A percentile compares a stretch with the other conserved stretches of the same genome.
phyloP scores from a whole-genome alignment of 2,329 filamentous ascomycete species.

The Talaromyces verruculosus region DNA sequence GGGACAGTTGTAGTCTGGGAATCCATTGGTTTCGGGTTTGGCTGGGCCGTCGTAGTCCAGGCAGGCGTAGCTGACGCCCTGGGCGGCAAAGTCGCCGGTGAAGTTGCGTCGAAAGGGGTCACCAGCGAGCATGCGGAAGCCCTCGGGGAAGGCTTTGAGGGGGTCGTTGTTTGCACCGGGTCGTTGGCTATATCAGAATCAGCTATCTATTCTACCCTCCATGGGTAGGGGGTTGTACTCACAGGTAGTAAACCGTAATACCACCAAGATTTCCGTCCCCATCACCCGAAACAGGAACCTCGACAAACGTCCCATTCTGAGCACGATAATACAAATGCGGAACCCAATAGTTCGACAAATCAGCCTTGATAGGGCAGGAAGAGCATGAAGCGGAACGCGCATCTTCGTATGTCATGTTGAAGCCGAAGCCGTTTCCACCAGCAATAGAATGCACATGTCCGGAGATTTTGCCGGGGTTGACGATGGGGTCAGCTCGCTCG shows the following conservation, averaged over 20 bases:
- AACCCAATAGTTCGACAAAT: slow-evolving; percentile 85
- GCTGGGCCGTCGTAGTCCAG: slow-evolving; percentile 69
- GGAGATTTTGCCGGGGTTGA: slow-evolving; percentile 60
- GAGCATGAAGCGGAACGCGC: slow-evolving; percentile 70
- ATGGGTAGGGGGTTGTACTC: slow-evolving; percentile 2
- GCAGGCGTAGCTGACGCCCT: slow-evolving; percentile 93
- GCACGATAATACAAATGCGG: slow-evolving; percentile 77
- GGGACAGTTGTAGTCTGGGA: slow-evolving; percentile 54
- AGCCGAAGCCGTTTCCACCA: slow-evolving; percentile 69
- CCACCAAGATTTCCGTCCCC: slow-evolving; percentile 65
- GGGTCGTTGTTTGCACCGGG: slow-evolving; percentile 58
- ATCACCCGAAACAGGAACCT: slow-evolving; percentile 54
- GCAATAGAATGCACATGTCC: slow-evolving; percentile 73
- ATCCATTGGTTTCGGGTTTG: slow-evolving; percentile 52
- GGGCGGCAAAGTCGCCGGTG: slow-evolving; percentile 61
- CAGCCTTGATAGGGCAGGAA: slow-evolving; percentile 74
- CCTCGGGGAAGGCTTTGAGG: slow-evolving; percentile 70
- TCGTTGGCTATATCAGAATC: slow-evolving; percentile 11
- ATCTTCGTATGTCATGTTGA: slow-evolving; percentile 56
- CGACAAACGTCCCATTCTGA: slow-evolving; percentile 62
- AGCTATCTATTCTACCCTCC: background rate
- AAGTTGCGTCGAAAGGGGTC: slow-evolving; percentile 68
- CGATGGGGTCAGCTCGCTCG: slow-evolving; percentile 74
- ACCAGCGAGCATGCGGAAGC: slow-evolving; percentile 81
- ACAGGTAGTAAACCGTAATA: slow-evolving; percentile 90